phyloP scores from a whole-genome alignment of 2,329 filamentous ascomycete genomes.

The Clarireedia sp. region DNA sequence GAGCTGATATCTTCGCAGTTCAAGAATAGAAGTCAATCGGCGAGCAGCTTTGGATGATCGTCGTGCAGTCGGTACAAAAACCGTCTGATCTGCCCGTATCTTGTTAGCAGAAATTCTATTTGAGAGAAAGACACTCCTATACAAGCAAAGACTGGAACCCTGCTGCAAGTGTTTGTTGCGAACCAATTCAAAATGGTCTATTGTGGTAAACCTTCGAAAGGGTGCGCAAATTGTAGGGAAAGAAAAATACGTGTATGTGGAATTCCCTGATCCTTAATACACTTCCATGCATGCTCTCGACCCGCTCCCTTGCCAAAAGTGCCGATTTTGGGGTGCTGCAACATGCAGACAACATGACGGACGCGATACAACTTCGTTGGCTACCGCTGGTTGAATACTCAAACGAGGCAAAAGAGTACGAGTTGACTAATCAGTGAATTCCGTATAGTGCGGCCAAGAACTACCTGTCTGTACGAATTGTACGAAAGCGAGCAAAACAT shows the following conservation, averaged over 20 bases:
- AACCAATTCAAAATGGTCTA: conserved; percentile 4
- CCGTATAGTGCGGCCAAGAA: conserved; percentile 41
- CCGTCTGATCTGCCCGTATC: not conserved
- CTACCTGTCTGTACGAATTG: conserved; percentile 46
- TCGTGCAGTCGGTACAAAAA: not conserved
- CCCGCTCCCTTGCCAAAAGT: not conserved
- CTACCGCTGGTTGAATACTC: not conserved
- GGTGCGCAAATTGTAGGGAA: conserved; percentile 3
- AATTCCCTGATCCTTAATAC: not conserved
- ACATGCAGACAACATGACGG: not conserved
- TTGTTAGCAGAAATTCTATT: not conserved
- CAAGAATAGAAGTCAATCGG: not conserved
- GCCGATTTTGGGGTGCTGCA: not conserved
- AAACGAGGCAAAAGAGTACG: conserved; percentile 2
- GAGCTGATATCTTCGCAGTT: not conserved
- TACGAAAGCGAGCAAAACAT: conserved; percentile 41
- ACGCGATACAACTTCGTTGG: too few relatives aligned
- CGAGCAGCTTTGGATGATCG: too few relatives aligned
- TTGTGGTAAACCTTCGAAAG: conserved; percentile 11
- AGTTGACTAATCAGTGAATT: not conserved
- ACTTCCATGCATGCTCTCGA: not conserved
- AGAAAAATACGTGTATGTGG: not conserved
- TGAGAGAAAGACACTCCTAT: too few relatives aligned
- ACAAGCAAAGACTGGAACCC: too few relatives aligned
- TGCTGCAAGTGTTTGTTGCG: too few relatives aligned